These are phyloP conservation scores for Arabis hirsuta DNA, from an alignment of 345 rosid species.

Conservation along the genomic window DNA sequence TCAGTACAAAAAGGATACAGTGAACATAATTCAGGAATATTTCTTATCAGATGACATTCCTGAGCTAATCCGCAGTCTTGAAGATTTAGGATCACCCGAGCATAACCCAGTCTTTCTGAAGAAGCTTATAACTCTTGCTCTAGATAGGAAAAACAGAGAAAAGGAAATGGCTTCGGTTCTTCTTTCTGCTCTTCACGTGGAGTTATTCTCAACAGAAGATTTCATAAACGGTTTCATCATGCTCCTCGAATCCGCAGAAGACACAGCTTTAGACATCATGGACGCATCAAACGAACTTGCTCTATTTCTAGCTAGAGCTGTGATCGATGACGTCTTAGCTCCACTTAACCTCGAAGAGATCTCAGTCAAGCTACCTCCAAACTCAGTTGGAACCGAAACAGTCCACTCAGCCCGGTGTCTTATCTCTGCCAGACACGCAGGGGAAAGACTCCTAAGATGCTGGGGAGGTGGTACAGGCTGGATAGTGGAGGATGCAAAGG, in stretches of 20 bases:
- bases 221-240: slow-evolving; percentile 84
- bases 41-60: slow-evolving; percentile 98
- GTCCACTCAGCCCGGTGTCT: slow-evolving; percentile 78
- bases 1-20: slow-evolving; percentile 76
- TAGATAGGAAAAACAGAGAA: slow-evolving; percentile 98
- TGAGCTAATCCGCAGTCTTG: slow-evolving; percentile 81
- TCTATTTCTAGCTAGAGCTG: slow-evolving; percentile 95
- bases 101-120: slow-evolving; percentile 82
- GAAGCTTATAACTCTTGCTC: slow-evolving; percentile 88
- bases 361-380: slow-evolving; percentile 67
- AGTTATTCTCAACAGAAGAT: slow-evolving; percentile 91
- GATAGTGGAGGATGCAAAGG: slow-evolving; percentile 99
- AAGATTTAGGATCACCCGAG: slow-evolving; percentile 77
- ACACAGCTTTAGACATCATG: slow-evolving; percentile 45
- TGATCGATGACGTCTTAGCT: slow-evolving; percentile 90
- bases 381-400: slow-evolving; percentile 87
- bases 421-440: slow-evolving; percentile 92
- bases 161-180: slow-evolving; percentile 99
- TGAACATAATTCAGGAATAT: slow-evolving; percentile 88
- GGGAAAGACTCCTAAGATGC: slow-evolving; percentile 94
- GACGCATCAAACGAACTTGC: slow-evolving; percentile 98
- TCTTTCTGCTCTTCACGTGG: slow-evolving; percentile 91
- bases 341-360: slow-evolving; percentile 94
- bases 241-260: slow-evolving; percentile 92
- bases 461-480: slow-evolving; percentile 99